These are phyloP conservation scores for Jatropha multifida DNA, from an alignment of 441 rosid genomes.

Conservation along the genomic window DNA sequence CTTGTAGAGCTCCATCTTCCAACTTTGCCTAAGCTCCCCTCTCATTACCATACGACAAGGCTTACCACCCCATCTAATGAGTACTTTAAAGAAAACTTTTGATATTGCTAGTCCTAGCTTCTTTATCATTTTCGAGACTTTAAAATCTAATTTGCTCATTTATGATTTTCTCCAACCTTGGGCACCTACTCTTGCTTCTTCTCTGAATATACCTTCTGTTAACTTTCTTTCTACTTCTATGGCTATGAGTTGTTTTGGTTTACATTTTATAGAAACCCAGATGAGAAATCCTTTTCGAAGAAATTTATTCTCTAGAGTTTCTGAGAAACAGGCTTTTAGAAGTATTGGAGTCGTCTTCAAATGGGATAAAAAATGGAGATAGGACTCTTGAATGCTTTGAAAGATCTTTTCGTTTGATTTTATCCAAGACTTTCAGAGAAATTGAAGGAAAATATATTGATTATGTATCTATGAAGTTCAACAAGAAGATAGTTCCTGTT, in stretches of 20 bases:
- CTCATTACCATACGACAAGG: conserved; percentile 42
- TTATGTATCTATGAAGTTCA: conserved; percentile 19
- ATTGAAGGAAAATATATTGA: conserved; percentile 34
- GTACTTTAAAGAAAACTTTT: conserved; percentile 32
- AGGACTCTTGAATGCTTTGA: conserved; percentile 8
- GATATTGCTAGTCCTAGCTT: conserved; percentile 30
- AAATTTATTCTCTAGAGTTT: conserved; percentile 23
- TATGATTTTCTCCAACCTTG: conserved; percentile 42
- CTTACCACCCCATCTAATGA: conserved; percentile 34
- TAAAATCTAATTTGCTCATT: conserved; percentile 32
- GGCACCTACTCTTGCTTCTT: conserved; percentile 29
- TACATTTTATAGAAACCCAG: neutral
- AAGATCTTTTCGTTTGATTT: conserved; percentile 24
- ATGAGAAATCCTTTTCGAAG: neutral
- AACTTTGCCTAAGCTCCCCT: conserved; percentile 33
- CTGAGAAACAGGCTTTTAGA: conserved; percentile 3
- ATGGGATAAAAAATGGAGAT: neutral
- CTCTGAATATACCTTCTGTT: conserved; percentile 28
- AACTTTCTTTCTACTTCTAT: conserved; percentile 15
- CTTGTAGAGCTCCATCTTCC: conserved; percentile 38
- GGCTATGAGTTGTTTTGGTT: neutral
- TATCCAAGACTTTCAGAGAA: conserved; percentile 30
- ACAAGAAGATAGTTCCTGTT: conserved; percentile 29
- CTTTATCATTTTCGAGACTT: conserved; percentile 13
- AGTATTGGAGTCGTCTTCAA: neutral